Base-by-base conservation (phyloP, 176 grass and related monocot genomes). In the Phoenix dactylifera region DNA sequence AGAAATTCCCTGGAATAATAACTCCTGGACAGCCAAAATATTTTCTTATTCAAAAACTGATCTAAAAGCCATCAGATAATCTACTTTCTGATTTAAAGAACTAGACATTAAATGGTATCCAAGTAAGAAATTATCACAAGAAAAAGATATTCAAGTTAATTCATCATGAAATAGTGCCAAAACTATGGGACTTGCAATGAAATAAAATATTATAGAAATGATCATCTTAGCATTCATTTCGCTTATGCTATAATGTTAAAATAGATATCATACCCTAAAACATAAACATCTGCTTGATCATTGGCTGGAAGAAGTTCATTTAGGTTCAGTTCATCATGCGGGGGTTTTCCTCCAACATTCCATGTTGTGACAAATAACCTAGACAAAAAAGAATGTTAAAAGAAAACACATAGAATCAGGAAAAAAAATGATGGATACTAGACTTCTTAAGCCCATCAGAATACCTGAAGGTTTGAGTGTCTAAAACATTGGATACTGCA, bases 331-430 rank as follows among this genome's bases (percentile, higher is more conserved):
- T 79, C 77, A 32, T 82, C n/a, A 4, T 77, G 66, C 54, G 91
- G 91, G 6, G 86, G 26, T 53, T 90, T 95, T 72, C 91, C 91
- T 55, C 86, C 86, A 54, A 90, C 91, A 26, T 95, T 95, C 91
- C 91, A 95, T 18, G 91, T 95, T 68, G 91, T 82, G 22, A 90
- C 83, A 65, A 95, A 95, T 84, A 95, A 69, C 80, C 91, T 95
- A 69, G 28, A 44, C 12, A 70, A 10, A 54, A 26, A 19, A 44
- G 35, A 48, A 7, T 1, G 29, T 70, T 77, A 24, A 24, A 57
- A 51, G 30, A 55, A 28, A 60, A 35, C 30, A 23, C 51, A 19
- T 3, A 9, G 23, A 72, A 14, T 24, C 22, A 71, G 23, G 26
- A 57, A 81, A 70, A 44, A 44, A 44, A 9, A 44, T 44, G 7